Conservation (phyloP, 257 asterid species). For the Paraleonurus japonicus region DNA sequence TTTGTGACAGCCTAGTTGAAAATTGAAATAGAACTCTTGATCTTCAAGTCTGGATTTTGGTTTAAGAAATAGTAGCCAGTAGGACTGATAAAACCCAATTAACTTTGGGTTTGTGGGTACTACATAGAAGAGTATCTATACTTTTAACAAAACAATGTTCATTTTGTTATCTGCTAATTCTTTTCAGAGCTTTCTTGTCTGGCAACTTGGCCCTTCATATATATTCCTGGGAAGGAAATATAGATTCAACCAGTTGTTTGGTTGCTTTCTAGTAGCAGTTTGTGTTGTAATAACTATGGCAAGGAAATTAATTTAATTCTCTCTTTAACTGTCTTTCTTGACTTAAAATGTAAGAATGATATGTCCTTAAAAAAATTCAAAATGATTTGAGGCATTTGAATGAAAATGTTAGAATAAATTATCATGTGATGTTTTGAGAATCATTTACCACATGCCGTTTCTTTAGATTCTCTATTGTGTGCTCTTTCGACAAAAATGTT, state of each 20-base stretch:
- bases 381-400: neutral
- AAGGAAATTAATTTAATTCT: too few relatives aligned
- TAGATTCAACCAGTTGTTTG: slow-evolving; percentile 73
- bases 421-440: neutral
- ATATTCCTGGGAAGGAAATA: slow-evolving; percentile 87
- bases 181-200: slow-evolving; percentile 97
- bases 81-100: neutral
- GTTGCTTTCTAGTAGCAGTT: slow-evolving; percentile 91
- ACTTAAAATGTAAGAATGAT: too few relatives aligned
- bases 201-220: slow-evolving; percentile 94
- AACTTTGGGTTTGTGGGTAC: neutral
- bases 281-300: slow-evolving; percentile 93
- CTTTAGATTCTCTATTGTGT: neutral
- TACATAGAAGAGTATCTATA: slow-evolving; percentile 6
- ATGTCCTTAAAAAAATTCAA: too few relatives aligned
- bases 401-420: neutral
- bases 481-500: neutral
- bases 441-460: neutral
- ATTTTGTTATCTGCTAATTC: slow-evolving; percentile 30
- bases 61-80: neutral
- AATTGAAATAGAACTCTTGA: too few relatives aligned
- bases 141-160: slow-evolving; percentile 2
- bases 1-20: too few relatives aligned
- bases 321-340: too few relatives aligned
- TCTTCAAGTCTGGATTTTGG: too few relatives aligned